A percentile compares a stretch with the other conserved stretches of the same genome.
Conservation (phyloP, 163 green algal genomes). For the Chlorella variabilis region DNA sequence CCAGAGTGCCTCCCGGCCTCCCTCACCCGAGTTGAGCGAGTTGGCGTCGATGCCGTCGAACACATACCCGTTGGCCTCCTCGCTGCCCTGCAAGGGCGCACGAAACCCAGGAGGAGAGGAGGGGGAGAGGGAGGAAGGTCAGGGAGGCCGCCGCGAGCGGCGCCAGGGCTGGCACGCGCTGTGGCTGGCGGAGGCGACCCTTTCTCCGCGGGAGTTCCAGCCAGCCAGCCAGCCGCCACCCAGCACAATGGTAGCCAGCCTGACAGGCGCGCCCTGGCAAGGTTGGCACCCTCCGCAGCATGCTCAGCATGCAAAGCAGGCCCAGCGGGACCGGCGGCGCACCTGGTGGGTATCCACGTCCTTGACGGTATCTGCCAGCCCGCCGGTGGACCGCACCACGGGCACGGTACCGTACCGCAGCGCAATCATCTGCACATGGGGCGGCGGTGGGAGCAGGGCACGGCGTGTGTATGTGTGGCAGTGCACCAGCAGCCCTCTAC, state of each 20-base stretch:
- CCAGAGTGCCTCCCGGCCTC: neutral
- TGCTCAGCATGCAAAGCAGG: no score
- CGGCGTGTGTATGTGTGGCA: neutral
- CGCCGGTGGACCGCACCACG: slow-evolving; percentile 90
- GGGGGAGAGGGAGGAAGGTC: neutral
- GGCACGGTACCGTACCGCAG: slow-evolving; percentile 91
- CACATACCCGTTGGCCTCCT: slow-evolving; percentile 81
- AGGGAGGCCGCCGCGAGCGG: no score
- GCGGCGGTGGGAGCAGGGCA: neutral
- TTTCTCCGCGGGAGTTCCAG: neutral
- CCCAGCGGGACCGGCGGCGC: neutral
- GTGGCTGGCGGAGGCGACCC: neutral
- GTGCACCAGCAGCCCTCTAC: no score
- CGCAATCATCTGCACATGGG: slow-evolving; percentile 79
- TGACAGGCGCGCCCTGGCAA: no score
- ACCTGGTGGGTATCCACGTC: slow-evolving; percentile 87
- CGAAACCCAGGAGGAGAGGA: neutral
- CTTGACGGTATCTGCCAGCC: slow-evolving; percentile 94
- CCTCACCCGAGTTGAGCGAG: slow-evolving; percentile 59
- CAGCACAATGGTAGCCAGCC: no score
- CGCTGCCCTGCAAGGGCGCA: slow-evolving; percentile 11
- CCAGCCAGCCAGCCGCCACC: no score
- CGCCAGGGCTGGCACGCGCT: neutral
- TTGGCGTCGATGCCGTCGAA: slow-evolving; percentile 89
- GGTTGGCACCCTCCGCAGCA: no score